Conservation (phyloP, 2,329 filamentous ascomycete species). For the Paecilomyces variotii region DNA sequence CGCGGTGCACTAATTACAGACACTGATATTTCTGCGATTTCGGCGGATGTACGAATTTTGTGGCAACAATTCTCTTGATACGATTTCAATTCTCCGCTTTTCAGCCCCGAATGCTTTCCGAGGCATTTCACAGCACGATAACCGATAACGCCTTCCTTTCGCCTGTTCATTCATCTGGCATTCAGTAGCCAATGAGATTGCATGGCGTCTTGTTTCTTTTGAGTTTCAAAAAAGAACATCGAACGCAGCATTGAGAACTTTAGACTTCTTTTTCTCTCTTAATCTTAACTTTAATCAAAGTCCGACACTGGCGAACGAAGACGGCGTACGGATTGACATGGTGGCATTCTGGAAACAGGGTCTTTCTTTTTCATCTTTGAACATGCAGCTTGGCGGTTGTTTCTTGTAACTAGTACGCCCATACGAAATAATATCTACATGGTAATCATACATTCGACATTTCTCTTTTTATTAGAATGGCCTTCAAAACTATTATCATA, state of each 20-base stretch:
- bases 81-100: neutral
- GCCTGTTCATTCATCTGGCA: neutral
- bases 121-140: neutral
- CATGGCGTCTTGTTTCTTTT: neutral
- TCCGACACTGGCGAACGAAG: neutral
- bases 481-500: too few species aligned
- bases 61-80: neutral
- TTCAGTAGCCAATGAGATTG: neutral
- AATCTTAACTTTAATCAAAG: neutral
- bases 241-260: neutral
- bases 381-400: neutral
- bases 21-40: neutral
- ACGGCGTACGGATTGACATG: neutral
- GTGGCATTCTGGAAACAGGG: neutral
- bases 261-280: neutral
- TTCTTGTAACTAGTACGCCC: neutral
- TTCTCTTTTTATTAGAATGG: too few species aligned
- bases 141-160: neutral
- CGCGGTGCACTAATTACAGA: conserved; percentile 22
- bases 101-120: neutral
- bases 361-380: neutral
- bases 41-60: neutral
- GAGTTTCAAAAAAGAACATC: neutral
- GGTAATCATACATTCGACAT: neutral
- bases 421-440: neutral